A percentile compares a stretch with the other conserved stretches of the same genome.
These are phyloP conservation scores for Kalanchoe fedtschenkoi DNA, from an alignment of 164 flowering plant genomes.

Conservation along the genomic window DNA sequence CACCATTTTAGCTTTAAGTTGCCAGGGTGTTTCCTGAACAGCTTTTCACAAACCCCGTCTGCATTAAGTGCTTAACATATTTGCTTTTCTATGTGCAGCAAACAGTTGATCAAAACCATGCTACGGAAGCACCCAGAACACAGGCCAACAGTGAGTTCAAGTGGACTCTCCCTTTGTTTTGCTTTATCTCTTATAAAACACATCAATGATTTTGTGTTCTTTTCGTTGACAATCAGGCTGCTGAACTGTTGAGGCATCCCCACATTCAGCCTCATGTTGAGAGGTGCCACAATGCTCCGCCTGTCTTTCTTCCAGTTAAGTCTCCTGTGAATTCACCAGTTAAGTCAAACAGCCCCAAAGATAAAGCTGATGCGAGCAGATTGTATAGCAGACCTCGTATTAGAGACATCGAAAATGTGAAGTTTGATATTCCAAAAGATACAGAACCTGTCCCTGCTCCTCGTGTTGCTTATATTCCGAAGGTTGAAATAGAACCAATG, in stretches of 20 bases:
- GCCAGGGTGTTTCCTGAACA: too few relatives aligned
- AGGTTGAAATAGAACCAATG: background rate
- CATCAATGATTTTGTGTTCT: background rate
- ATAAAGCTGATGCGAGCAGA: slow-evolving; percentile 10
- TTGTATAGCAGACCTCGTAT: slow-evolving; percentile 8
- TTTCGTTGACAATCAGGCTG: slow-evolving; percentile 30
- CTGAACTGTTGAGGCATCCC: slow-evolving; percentile 46
- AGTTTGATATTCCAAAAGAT: background rate
- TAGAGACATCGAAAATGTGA: background rate
- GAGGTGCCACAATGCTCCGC: slow-evolving; percentile 25
- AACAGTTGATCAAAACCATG: slow-evolving; percentile 54
- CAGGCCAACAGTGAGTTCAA: slow-evolving; percentile 52
- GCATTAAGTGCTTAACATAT: background rate
- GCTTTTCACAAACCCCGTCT: background rate
- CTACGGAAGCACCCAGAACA: slow-evolving; percentile 60
- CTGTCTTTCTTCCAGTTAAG: slow-evolving; percentile 38
- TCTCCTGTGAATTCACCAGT: slow-evolving; percentile 12
- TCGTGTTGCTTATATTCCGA: background rate
- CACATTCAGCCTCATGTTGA: slow-evolving; percentile 41
- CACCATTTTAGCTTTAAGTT: background rate
- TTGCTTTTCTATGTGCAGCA: slow-evolving; percentile 24
- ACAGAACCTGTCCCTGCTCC: background rate
- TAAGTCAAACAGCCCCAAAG: slow-evolving; percentile 8
- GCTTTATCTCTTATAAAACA: background rate
- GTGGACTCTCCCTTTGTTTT: background rate